These are phyloP conservation scores for Colletotrichum simmondsii DNA, from an alignment of 2,329 filamentous ascomycete species.

Conservation along the genomic window DNA sequence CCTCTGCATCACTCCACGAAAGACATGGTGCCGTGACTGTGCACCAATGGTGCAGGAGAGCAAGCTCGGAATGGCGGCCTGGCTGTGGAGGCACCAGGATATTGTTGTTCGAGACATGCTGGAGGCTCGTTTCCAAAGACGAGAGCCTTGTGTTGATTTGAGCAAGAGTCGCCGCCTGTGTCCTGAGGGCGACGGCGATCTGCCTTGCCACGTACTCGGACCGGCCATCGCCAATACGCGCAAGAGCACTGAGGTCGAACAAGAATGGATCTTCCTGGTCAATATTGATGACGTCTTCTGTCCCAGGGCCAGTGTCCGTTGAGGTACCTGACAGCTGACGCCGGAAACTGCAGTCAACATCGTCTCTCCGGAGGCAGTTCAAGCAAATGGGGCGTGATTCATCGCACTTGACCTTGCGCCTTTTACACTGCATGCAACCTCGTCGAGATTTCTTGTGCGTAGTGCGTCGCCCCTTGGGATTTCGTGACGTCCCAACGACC, in stretches of 20 bases:
- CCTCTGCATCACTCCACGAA: background rate
- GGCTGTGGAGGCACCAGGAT: background rate
- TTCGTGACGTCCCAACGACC: too few relatives aligned
- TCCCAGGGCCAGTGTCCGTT: too few relatives aligned
- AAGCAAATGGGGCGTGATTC: conserved; percentile 60
- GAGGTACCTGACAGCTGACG: too few relatives aligned
- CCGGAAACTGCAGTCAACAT: conserved; percentile 36
- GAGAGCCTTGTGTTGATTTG: background rate
- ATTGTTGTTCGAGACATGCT: background rate
- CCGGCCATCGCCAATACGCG: background rate
- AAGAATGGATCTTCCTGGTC: background rate
- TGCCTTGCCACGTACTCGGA: background rate
- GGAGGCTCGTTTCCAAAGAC: background rate
- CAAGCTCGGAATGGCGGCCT: background rate
- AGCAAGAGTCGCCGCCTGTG: background rate
- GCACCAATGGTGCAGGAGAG: background rate
- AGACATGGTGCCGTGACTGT: background rate
- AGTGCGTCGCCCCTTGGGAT: too few relatives aligned
- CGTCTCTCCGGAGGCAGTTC: conserved; percentile 55
- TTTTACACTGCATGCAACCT: conserved; percentile 65
- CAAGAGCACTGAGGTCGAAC: background rate
- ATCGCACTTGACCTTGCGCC: conserved; percentile 65
- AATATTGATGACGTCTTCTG: background rate
- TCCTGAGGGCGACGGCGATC: background rate
- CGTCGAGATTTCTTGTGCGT: conserved; percentile 62